These are phyloP conservation scores for Avena eriantha DNA, from an alignment of 176 grass and related monocot genomes.

Conservation along the genomic window DNA sequence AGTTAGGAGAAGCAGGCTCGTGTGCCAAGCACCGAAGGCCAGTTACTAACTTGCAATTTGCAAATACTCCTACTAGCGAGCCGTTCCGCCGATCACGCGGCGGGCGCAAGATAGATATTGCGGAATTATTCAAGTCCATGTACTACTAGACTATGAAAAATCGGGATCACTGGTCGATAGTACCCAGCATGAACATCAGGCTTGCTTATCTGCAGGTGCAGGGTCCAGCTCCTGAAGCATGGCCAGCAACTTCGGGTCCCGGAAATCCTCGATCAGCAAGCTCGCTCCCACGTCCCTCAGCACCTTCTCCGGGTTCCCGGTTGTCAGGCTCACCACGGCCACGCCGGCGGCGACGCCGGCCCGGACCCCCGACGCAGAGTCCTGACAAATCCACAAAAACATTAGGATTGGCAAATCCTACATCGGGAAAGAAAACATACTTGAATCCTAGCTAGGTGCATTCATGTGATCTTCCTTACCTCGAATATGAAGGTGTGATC, in stretches of 20 bases:
- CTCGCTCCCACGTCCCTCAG: slow-evolving; percentile 68
- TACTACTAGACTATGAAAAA: neutral
- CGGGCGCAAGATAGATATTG: neutral
- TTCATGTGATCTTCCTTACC: slow-evolving; percentile 27
- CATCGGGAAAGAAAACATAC: neutral
- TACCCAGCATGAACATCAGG: slow-evolving; percentile 22
- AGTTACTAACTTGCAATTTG: neutral
- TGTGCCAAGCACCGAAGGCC: neutral
- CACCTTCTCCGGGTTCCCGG: slow-evolving; percentile 68
- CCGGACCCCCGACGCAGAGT: slow-evolving; percentile 72
- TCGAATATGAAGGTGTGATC: slow-evolving; percentile 84
- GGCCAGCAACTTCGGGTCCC: slow-evolving; percentile 55
- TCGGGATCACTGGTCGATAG: neutral
- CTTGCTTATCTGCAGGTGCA: slow-evolving; percentile 23
- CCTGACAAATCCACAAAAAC: slow-evolving; percentile 42
- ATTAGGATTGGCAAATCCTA: neutral
- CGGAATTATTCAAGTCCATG: neutral
- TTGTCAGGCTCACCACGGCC: slow-evolving; percentile 65
- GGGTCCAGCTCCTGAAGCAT: slow-evolving; percentile 51
- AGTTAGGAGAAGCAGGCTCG: neutral
- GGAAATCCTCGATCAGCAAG: slow-evolving; percentile 66
- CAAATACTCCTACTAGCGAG: neutral
- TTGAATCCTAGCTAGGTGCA: neutral
- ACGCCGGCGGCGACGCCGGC: slow-evolving; percentile 82
- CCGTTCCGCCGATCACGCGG: neutral